These are phyloP conservation scores for Saccharum hybrid DNA, from an alignment of 202 grass and related monocot genomes.

Conservation along the genomic window DNA sequence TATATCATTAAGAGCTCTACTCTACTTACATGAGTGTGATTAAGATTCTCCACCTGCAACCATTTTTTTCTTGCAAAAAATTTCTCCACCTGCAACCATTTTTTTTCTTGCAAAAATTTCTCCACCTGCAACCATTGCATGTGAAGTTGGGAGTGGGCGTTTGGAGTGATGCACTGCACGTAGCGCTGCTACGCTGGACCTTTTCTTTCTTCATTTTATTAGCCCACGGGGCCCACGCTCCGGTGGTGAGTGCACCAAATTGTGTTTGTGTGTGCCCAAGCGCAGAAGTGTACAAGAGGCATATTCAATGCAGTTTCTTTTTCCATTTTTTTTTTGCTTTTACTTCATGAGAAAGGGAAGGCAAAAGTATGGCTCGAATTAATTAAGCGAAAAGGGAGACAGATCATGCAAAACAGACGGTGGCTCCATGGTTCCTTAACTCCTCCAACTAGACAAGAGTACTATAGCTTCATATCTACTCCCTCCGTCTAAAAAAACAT, in stretches of 20 bases:
- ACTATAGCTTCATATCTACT: not conserved
- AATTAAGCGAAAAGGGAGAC: not conserved
- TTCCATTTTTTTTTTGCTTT: constrained; percentile 1
- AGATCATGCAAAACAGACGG: not conserved
- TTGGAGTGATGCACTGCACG: not conserved
- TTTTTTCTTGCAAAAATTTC: too few relatives aligned
- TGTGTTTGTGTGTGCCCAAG: not conserved
- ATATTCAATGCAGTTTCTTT: constrained; percentile 42
- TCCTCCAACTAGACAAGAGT: not conserved
- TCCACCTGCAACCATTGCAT: constrained; percentile 35
- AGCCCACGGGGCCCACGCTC: not conserved
- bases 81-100: constrained; percentile 40
- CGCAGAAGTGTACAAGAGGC: not conserved
- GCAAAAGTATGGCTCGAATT: not conserved
- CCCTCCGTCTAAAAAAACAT: too few relatives aligned
- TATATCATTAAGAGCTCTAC: not conserved
- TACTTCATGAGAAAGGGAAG: constrained; percentile 2
- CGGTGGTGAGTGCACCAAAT: constrained; percentile 23
- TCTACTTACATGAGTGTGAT: not conserved
- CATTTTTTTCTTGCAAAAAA: too few relatives aligned
- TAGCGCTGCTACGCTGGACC: too few relatives aligned
- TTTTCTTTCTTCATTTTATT: not conserved
- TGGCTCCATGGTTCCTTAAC: not conserved
- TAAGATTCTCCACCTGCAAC: constrained; percentile 40
- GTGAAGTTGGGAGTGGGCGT: constrained; percentile 26